Evolutionary conservation across 2,329 filamentous ascomycete species (phyloP).

Genomic region (Pleoardoris graminearum): DNA sequence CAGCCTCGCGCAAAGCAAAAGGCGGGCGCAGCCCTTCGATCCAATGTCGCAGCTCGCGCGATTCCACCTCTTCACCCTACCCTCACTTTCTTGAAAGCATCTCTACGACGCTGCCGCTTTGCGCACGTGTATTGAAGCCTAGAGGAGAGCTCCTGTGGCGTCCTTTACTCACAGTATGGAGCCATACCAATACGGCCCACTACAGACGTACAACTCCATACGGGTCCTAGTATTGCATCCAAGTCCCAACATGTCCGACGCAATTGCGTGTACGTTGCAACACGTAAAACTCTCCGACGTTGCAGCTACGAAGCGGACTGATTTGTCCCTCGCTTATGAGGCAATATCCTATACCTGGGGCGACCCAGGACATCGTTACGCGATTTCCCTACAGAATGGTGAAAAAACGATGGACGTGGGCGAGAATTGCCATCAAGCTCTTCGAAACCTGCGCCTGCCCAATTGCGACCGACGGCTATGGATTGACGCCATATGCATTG

Average conservation of each 20-base stretch:
- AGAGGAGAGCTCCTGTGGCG: too few species aligned
- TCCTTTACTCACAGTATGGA: conserved; percentile 5
- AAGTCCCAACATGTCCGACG: conserved; percentile 5
- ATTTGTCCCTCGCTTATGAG: conserved; percentile 6
- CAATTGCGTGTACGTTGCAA: too few species aligned
- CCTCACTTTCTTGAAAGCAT: too few species aligned
- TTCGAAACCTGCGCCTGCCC: conserved; percentile 9
- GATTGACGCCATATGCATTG: conserved; percentile 6
- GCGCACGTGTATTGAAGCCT: too few species aligned
- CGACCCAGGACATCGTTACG: neutral
- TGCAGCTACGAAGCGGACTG: too few species aligned
- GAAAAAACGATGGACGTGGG: conserved; percentile 2
- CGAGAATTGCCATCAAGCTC: conserved; percentile 10
- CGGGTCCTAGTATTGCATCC: conserved; percentile 13
- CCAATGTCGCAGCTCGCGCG: too few species aligned
- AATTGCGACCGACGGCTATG: conserved; percentile 9
- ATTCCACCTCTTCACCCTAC: too few species aligned
- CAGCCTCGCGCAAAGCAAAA: too few species aligned
- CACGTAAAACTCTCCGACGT: conserved; percentile 11
- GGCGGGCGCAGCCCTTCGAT: too few species aligned
- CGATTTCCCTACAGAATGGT: conserved; percentile 6
- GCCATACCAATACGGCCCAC: conserved; percentile 7
- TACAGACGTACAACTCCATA: conserved; percentile 11
- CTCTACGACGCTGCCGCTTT: too few species aligned
- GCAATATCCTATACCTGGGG: conserved; percentile 19